A percentile compares a stretch with the other conserved stretches of the same genome.
Evolutionary conservation across 495 filamentous ascomycete genomes (phyloP).

Genomic region (Lasiosphaeriaceae sp.): DNA sequence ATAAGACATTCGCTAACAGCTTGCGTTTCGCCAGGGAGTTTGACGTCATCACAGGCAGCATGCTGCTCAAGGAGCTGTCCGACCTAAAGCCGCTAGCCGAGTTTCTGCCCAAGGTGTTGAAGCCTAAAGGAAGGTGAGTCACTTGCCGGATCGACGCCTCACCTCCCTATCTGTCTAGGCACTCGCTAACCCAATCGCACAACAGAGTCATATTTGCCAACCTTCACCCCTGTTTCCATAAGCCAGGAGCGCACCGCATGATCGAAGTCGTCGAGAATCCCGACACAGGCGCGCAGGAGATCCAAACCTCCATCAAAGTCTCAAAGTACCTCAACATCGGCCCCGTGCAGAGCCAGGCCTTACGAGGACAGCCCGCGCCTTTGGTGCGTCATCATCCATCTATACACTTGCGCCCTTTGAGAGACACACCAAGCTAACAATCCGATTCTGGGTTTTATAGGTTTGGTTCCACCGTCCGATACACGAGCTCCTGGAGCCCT

Average conservation of each 20-base stretch:
- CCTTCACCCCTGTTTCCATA: constrained; percentile 1
- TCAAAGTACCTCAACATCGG: neutral
- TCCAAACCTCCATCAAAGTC: neutral
- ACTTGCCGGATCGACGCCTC: too few species aligned
- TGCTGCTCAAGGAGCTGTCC: constrained; percentile 2
- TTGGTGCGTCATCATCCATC: neutral
- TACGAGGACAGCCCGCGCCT: neutral
- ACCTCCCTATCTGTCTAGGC: too few species aligned
- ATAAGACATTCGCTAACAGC: neutral
- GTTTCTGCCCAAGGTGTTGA: constrained; percentile 1
- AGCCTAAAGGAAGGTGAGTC: neutral
- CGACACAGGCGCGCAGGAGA: neutral
- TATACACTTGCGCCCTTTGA: too few species aligned
- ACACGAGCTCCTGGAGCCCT: neutral
- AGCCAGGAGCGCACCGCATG: neutral
- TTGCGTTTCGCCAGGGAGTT: neutral
- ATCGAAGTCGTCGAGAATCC: constrained; percentile 1
- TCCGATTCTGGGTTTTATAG: neutral
- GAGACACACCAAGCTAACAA: neutral
- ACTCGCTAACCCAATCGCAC: too few species aligned
- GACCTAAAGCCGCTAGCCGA: constrained; percentile 1
- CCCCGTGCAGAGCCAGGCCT: neutral
- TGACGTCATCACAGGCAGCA: neutral
- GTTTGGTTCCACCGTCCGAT: neutral
- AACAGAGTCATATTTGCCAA: neutral